These are phyloP conservation scores for Stephania yunnanensis DNA, from an alignment of 164 flowering plant species.

Conservation along the genomic window DNA sequence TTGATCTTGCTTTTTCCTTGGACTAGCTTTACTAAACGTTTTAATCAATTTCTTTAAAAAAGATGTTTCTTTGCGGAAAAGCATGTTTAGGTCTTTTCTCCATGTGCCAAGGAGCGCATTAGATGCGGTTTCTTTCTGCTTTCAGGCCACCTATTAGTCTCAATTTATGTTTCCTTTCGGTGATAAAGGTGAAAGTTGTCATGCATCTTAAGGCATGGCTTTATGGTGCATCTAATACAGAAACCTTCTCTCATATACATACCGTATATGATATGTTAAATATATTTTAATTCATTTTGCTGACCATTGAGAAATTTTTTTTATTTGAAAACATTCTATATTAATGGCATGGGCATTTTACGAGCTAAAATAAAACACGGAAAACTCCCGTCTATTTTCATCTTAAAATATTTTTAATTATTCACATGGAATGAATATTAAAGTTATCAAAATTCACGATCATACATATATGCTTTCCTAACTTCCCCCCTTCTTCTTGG, in stretches of 20 bases:
- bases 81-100: background rate
- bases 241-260: too few species aligned
- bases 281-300: too few species aligned
- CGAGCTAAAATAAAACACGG: background rate
- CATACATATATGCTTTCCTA: constrained; percentile 4
- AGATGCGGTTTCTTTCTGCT: background rate
- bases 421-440: background rate
- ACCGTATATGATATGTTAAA: too few species aligned
- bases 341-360: background rate
- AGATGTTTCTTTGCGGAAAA: background rate
- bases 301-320: background rate
- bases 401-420: background rate
- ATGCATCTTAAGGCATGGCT: too few species aligned
- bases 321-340: background rate
- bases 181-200: too few species aligned
- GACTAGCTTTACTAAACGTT: too few species aligned
- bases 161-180: too few species aligned
- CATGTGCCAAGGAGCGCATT: background rate
- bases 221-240: too few species aligned
- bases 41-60: too few species aligned
- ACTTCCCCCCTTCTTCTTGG: constrained; percentile 13
- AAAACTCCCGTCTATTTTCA: background rate
- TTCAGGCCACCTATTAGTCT: too few species aligned
- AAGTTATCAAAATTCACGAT: background rate
- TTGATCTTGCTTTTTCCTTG: too few species aligned